Conservation (phyloP, 2,329 filamentous ascomycete genomes). For the Ceratocystis variospora region DNA sequence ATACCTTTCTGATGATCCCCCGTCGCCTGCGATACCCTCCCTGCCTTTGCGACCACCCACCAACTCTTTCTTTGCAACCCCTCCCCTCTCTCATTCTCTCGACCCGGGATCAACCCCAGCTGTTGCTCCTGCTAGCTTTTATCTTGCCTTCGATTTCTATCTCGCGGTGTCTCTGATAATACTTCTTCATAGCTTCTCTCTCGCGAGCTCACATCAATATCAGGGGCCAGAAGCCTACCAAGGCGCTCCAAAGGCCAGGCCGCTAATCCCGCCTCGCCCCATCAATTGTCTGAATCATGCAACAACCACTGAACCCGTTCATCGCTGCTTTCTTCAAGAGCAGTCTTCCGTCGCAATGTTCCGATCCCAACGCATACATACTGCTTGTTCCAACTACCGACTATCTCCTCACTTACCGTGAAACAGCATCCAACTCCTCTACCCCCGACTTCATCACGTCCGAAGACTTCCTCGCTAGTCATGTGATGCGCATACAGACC, state of each 20-base stretch:
- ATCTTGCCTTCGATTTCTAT: not conserved
- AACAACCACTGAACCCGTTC: conserved; percentile 98
- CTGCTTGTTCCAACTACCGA: conserved; percentile 90
- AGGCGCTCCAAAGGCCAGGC: not conserved
- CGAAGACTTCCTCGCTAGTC: conserved; percentile 91
- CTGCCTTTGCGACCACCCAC: not conserved
- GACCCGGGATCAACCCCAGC: not conserved
- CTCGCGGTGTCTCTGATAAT: not conserved
- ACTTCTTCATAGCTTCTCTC: not conserved
- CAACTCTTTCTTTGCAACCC: not conserved
- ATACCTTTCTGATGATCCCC: not conserved
- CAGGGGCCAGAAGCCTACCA: not conserved
- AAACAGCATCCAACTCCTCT: conserved; percentile 62
- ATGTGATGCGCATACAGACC: conserved; percentile 75
- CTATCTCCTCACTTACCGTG: conserved; percentile 73
- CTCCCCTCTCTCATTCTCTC: not conserved
- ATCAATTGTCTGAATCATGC: conserved; percentile 42
- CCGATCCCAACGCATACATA: conserved; percentile 80
- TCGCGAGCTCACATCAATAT: not conserved
- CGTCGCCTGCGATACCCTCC: not conserved
- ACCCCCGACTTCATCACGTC: conserved; percentile 71
- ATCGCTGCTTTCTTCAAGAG: conserved; percentile 97
- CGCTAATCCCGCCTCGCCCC: not conserved
- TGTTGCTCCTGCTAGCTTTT: not conserved
- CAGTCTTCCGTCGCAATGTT: conserved; percentile 80